Conservation (phyloP, 2,329 filamentous ascomycete species). For the Eutypella sp. region DNA sequence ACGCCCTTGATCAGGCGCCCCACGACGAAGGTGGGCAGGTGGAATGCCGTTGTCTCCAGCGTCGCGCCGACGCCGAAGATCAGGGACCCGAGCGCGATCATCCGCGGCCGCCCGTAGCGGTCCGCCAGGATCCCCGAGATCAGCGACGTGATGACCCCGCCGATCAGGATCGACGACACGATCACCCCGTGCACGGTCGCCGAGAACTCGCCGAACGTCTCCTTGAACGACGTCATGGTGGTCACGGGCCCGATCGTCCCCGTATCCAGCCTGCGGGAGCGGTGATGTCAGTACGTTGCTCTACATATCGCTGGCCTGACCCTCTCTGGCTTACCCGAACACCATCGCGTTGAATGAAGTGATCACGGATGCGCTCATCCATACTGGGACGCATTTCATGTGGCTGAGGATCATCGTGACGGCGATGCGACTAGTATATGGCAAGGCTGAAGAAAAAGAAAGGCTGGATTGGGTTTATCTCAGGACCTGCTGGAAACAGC, state of each 20-base stretch:
- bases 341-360: background rate
- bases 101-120: conserved; percentile 45
- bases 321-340: background rate
- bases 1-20: conserved; percentile 49
- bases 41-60: conserved; percentile 1
- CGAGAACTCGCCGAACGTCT: conserved; percentile 46
- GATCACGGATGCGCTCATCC: background rate
- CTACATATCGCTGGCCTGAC: background rate
- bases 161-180: conserved; percentile 55
- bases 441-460: no score
- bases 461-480: no score
- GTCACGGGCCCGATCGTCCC: conserved; percentile 57
- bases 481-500: no score
- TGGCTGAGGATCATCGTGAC: background rate
- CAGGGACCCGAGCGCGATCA: conserved; percentile 42
- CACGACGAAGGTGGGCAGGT: conserved; percentile 14
- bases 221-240: conserved; percentile 47
- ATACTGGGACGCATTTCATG: background rate
- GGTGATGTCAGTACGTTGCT: background rate
- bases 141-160: conserved; percentile 54
- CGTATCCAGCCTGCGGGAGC: conserved; percentile 26
- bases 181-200: conserved; percentile 53
- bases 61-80: conserved; percentile 34
- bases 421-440: no score
- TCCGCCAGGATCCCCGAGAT: conserved; percentile 52